Percentiles rank a stretch among this genome's conserved stretches.
These are phyloP conservation scores for Nakazawaea wyomingensis DNA, from an alignment of 805 yeast species.

Conservation along the genomic window DNA sequence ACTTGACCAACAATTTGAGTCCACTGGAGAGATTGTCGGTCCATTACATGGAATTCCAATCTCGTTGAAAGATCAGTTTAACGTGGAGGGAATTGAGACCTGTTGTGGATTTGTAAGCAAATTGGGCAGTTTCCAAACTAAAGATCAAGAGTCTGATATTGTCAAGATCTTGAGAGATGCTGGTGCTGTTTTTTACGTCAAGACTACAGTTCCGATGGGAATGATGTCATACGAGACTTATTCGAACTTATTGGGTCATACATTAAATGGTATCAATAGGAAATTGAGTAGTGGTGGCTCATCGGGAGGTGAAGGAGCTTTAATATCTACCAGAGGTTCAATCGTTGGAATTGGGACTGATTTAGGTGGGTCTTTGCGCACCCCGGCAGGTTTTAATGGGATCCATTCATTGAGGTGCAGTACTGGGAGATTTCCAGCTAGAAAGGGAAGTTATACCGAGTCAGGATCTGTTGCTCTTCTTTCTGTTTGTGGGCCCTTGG, in stretches of 20 bases:
- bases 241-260: constrained; percentile 30
- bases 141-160: constrained; percentile 22
- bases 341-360: constrained; percentile 59
- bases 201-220: constrained; percentile 40
- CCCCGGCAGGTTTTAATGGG: constrained; percentile 51
- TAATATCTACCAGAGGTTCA: constrained; percentile 31
- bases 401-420: constrained; percentile 45
- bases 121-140: constrained; percentile 23
- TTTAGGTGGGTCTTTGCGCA: constrained; percentile 56
- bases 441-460: constrained; percentile 31
- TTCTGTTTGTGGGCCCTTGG: constrained; percentile 42
- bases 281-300: constrained; percentile 37
- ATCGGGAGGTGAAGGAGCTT: constrained; percentile 41
- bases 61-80: constrained; percentile 40
- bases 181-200: constrained; percentile 39
- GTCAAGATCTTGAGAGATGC: constrained; percentile 28
- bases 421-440: constrained; percentile 40
- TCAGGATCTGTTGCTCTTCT: constrained; percentile 36
- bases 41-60: constrained; percentile 43
- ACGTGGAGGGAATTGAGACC: constrained; percentile 32
- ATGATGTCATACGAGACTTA: constrained; percentile 36
- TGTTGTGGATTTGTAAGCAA: constrained; percentile 32
- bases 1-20: constrained; percentile 30
- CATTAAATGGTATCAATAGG: constrained; percentile 34
- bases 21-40: constrained; percentile 32